Evolutionary conservation across 2,329 filamentous ascomycete species (phyloP), one percentile per base, ranked within the genome.

Genomic region (Fusarium kyushuense): DNA sequence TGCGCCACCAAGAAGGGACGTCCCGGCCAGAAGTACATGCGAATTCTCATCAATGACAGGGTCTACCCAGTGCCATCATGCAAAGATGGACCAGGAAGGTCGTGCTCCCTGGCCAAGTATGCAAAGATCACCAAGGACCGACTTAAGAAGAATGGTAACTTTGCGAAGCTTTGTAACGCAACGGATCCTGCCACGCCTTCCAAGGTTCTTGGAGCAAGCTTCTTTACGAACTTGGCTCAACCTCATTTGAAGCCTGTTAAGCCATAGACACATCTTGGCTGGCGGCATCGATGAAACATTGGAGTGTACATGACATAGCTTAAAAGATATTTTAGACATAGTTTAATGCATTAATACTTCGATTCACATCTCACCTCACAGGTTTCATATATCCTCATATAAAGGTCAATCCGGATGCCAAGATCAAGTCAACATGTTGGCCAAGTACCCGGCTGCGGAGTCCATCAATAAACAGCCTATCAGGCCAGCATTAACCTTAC

Each of bases 11-110:
- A 51, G 2, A 59, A 54, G 16, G 41, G 40, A 10, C 63, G 48
- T 8, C 80, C 79, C 47, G 80, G 79, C 38, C 76, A 77, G 38
- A 81, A 77, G 17, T 88, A 84, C 60, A 74, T 90, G 41, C 84
- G 88, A 17, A 83, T 91, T 48, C 79, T 83, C 13, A 79, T 90
- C 41, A 90, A 91, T 70, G 88, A 90, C 57, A 85, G 10, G 83
- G 72, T 90, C 5, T 90, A 90, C 72, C 86, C 86, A 0, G 76
- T 90, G 1, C 82, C 84, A 0, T 81, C 78, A 1, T 90, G 87
- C 76, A 79, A 82, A 63, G 79, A 78, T 63, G 88, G 86, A 0
- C 87, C 86, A 5, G 89, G 86, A 8, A 80, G 76, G 9, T 86
- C 83, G 19, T 89, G 87, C 69, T 76, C 80, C 5, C 63, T 87